Evolutionary conservation across 257 asterid genomes (phyloP), one percentile per base, ranked within the genome.

Genomic region (Gentiana dahurica): DNA sequence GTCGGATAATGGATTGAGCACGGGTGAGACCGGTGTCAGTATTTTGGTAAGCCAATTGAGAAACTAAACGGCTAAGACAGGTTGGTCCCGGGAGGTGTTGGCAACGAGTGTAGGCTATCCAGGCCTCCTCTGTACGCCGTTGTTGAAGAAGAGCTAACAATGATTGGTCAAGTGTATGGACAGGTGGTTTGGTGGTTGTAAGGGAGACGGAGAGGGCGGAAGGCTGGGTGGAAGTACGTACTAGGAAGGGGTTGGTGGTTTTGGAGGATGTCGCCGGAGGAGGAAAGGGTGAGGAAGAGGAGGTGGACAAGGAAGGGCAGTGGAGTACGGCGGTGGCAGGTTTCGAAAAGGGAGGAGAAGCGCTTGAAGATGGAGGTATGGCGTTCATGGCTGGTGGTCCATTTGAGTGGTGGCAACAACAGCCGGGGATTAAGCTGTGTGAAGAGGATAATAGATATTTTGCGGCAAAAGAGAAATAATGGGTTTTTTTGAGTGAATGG

Each of bases 21-120:
- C 94, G 73, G 3, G 85, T 68, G 38, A 91, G 71, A 38, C 82
- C 77, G 4, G 78, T 58, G 4, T 75, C 53, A 47, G 98, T 79
- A 54, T 91, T 87, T 36, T 76, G 90, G 66, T 85, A 81, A 32
- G 98, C 85, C 12, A 87, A 53, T 44, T 87, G 98, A 1, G 88
- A 81, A 32, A 87, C 87, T 53, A 91, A 71, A 49, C 98, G 94
- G 80, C 97, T 91, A 51, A 87, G 94, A 77, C 97, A 87, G 12
- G 89, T 86, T 52, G 94, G 67, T 53, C 73, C 80, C 1, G 97
- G 95, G 36, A 91, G 92, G 4, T 72, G 66, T 36, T 79, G 50
- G 57, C 68, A 78, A 55, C 72, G 76, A 35, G 80, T 68, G 80
- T 87, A 91, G 10, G 73, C 53, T 6, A 68, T 39, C 98, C 97